Percentiles rank a stretch among this genome's conserved stretches.
Evolutionary conservation across 305 asterid genomes (phyloP).

Genomic region (Fraxinus floribunda): DNA sequence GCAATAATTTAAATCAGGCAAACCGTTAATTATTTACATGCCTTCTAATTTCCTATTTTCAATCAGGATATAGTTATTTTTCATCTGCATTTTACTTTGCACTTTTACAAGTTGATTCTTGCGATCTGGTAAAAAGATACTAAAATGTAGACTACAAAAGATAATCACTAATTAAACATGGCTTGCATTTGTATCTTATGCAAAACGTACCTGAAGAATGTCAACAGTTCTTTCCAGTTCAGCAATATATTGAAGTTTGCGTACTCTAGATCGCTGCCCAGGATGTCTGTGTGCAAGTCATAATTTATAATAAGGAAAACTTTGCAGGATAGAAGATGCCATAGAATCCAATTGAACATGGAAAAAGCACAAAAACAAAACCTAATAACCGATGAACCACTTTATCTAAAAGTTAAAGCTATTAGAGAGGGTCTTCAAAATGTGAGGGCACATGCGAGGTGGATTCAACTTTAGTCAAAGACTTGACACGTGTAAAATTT

Average conservation of each 20-base stretch:
- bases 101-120: background rate
- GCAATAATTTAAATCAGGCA: background rate
- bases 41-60: background rate
- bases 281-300: constrained; percentile 60
- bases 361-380: background rate
- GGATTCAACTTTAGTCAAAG: background rate
- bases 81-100: background rate
- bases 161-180: background rate
- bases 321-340: constrained; percentile 13
- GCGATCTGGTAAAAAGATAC: background rate
- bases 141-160: background rate
- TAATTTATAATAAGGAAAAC: background rate
- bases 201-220: constrained; percentile 56
- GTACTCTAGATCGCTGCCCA: constrained; percentile 79
- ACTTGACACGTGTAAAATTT: background rate
- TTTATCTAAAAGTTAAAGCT: background rate
- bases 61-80: background rate
- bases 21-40: background rate
- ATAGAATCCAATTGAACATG: background rate
- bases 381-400: background rate
- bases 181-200: background rate
- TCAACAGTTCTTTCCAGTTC: constrained; percentile 75
- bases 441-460: background rate
- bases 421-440: background rate
- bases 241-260: constrained; percentile 77